A percentile compares a stretch with the other conserved stretches of the same genome.
These are phyloP conservation scores for Solanum hybrid DNA, from an alignment of 305 asterid species.

Conservation along the genomic window DNA sequence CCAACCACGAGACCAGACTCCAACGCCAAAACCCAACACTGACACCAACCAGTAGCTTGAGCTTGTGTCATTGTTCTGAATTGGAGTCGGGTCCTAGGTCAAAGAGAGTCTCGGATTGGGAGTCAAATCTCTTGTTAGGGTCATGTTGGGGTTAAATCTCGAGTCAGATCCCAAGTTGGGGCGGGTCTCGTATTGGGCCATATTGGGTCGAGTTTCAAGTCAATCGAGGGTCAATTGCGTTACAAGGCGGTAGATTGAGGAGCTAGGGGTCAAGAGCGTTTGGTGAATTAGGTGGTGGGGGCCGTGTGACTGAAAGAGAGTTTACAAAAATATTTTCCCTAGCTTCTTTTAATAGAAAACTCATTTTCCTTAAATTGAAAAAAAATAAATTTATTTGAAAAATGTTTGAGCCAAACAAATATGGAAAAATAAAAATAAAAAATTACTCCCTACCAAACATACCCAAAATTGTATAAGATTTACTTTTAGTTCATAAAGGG, in stretches of 20 bases:
- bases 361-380: background rate
- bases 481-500: background rate
- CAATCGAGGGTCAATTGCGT: background rate
- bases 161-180: background rate
- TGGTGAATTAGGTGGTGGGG: background rate
- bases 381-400: no score
- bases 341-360: background rate
- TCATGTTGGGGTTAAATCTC: background rate
- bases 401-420: background rate
- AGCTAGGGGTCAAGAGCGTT: background rate
- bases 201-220: background rate
- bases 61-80: background rate
- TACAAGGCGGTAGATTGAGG: background rate
- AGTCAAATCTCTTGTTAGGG: background rate
- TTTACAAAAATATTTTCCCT: background rate
- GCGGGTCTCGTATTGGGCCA: background rate
- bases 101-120: fast-evolving
- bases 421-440: no score
- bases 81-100: background rate
- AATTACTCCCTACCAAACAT: background rate
- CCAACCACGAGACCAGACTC: background rate
- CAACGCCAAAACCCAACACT: no score
- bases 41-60: background rate
- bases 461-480: background rate
- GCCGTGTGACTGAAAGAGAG: background rate